Conservation (phyloP, 345 rosid genomes). For the Conringia planisiliqua region DNA sequence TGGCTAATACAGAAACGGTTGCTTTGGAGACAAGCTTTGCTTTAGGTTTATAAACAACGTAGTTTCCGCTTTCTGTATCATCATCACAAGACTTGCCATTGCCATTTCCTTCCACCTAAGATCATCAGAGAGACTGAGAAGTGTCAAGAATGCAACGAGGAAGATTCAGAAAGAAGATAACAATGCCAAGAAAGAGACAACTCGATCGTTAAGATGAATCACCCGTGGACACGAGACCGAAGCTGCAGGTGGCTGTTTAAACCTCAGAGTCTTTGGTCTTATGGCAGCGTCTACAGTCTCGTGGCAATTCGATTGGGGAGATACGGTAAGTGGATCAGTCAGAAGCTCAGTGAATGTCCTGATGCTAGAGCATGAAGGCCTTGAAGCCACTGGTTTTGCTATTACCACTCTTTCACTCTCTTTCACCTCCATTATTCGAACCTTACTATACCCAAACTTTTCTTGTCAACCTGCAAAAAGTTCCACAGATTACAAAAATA, state of each 20-base stretch:
- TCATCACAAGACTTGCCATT: slow-evolving; percentile 40
- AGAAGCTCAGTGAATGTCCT: slow-evolving; percentile 74
- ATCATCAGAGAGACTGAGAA: slow-evolving; percentile 7
- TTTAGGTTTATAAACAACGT: slow-evolving; percentile 68
- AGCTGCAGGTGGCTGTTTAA: slow-evolving; percentile 46
- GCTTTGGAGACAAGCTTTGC: slow-evolving; percentile 84
- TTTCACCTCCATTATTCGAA: slow-evolving; percentile 57
- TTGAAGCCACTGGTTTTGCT: slow-evolving; percentile 87
- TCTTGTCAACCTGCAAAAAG: slow-evolving; percentile 3
- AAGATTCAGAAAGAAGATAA: slow-evolving; percentile 3
- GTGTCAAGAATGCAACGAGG: neutral
- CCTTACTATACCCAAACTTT: neutral
- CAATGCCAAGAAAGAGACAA: neutral
- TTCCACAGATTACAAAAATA: neutral
- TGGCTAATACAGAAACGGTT: slow-evolving; percentile 70
- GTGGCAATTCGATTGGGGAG: slow-evolving; percentile 41
- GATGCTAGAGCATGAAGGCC: slow-evolving; percentile 63
- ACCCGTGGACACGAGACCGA: slow-evolving; percentile 50
- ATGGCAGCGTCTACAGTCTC: slow-evolving; percentile 54
- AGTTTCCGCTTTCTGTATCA: slow-evolving; percentile 43
- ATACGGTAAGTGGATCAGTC: slow-evolving; percentile 47
- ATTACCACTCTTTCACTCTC: slow-evolving; percentile 62
- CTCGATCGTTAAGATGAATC: neutral
- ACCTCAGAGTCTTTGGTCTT: slow-evolving; percentile 74
- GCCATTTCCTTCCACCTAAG: slow-evolving; percentile 23